Percentiles rank a stretch among this genome's conserved stretches.
Conservation (phyloP, 163 green algal species). For the Volvox carteri region DNA sequence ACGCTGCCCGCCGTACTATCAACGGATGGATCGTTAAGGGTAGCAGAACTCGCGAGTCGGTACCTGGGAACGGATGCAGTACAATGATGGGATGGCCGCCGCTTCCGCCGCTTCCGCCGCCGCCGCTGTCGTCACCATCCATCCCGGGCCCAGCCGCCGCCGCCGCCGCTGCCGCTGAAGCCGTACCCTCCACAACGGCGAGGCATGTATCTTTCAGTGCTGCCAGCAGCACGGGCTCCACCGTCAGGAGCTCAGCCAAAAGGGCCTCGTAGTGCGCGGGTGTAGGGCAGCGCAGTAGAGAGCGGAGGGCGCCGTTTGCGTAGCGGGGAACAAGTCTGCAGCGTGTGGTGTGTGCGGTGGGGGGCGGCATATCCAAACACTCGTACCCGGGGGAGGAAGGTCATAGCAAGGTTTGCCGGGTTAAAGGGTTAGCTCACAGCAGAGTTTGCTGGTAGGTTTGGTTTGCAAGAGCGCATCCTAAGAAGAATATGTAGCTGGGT, state of each 20-base stretch:
- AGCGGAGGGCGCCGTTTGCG: conserved; percentile 5
- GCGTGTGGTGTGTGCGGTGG: no score
- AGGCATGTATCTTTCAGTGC: conserved; percentile 31
- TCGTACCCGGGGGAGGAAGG: no score
- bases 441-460: no score
- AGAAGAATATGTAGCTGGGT: no score
- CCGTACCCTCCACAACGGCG: conserved; percentile 1
- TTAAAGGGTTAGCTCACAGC: no score
- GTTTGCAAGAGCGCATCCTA: no score
- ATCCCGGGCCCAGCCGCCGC: no score
- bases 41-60: neutral
- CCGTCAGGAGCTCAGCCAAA: conserved; percentile 3
- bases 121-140: no score
- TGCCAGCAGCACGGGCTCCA: neutral
- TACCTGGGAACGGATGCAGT: neutral
- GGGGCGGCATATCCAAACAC: no score
- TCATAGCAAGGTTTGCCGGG: no score
- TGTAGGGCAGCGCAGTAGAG: neutral
- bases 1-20: neutral
- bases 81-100: conserved; percentile 9
- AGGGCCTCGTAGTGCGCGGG: conserved; percentile 4
- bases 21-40: conserved; percentile 17
- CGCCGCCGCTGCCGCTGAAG: neutral
- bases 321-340: neutral
- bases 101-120: neutral